Evolutionary conservation across 1,139 yeast species (phyloP).

Genomic region (Debaryomyces psychrophilus): DNA sequence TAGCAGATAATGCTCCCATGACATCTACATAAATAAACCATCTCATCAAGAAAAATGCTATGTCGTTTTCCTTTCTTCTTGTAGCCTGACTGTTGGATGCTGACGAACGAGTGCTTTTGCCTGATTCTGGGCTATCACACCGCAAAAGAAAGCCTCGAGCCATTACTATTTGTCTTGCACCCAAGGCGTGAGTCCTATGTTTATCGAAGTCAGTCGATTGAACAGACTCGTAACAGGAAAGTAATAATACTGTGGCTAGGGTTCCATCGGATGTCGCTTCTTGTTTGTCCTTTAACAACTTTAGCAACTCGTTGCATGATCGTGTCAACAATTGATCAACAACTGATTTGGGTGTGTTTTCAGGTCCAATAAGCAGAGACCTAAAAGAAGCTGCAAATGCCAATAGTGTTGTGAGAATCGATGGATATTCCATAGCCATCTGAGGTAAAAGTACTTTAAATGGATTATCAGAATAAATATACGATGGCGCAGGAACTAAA

Average conservation of each 20-base stretch:
- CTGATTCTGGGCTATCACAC: background rate
- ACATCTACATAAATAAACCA: conserved; percentile 77
- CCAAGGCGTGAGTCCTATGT: conserved; percentile 69
- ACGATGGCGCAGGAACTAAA: conserved; percentile 70
- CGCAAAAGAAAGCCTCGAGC: conserved; percentile 36
- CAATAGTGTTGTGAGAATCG: conserved; percentile 60
- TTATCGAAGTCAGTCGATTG: conserved; percentile 49
- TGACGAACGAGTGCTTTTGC: conserved; percentile 1
- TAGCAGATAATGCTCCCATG: conserved; percentile 58
- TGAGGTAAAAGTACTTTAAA: conserved; percentile 66
- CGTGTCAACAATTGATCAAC: conserved; percentile 56
- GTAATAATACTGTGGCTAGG: conserved; percentile 61
- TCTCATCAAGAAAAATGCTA: conserved; percentile 63
- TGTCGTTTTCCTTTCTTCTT: conserved; percentile 38
- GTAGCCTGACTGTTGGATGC: background rate
- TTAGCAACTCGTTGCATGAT: conserved; percentile 59
- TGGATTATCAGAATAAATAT: conserved; percentile 64
- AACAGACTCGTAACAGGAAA: conserved; percentile 67
- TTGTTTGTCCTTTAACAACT: conserved; percentile 51
- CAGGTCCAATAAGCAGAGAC: conserved; percentile 33
- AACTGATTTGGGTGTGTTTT: conserved; percentile 45
- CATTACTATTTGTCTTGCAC: conserved; percentile 68
- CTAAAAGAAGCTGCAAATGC: conserved; percentile 69
- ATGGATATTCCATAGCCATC: conserved; percentile 65
- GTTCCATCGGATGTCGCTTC: conserved; percentile 69